Percentiles rank a stretch among this genome's conserved stretches.
Conservation (phyloP, 331 rosid genomes). For the Cydonia oblonga region DNA sequence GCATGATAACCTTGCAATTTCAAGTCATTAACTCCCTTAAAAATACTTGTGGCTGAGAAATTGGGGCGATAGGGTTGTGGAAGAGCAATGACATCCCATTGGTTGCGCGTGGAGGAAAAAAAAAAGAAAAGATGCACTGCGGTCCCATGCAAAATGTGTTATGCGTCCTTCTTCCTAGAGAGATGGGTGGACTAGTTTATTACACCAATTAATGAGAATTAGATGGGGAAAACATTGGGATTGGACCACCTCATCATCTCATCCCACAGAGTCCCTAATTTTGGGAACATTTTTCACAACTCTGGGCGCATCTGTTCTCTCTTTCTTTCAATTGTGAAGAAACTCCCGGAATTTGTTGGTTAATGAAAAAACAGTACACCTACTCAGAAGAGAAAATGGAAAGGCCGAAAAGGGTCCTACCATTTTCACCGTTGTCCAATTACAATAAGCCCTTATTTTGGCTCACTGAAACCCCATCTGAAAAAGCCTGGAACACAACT, state of each 20-base stretch:
- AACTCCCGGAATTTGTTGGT: too few relatives aligned
- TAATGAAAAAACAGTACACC: too few relatives aligned
- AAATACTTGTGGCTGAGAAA: constrained; percentile 4
- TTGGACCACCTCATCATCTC: constrained; percentile 83
- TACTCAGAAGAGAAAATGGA: too few relatives aligned
- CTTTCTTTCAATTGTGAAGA: neutral
- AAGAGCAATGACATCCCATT: neutral
- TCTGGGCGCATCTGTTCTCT: constrained; percentile 31
- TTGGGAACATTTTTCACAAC: constrained; percentile 36
- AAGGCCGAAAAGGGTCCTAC: neutral
- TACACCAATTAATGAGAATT: constrained; percentile 32
- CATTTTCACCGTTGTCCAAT: neutral
- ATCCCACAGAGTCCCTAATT: constrained; percentile 40
- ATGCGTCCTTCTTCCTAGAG: neutral
- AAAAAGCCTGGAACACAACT: constrained; percentile 58
- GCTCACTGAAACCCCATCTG: constrained; percentile 40
- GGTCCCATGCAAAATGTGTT: constrained; percentile 38
- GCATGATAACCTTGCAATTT: neutral
- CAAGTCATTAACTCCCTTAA: neutral
- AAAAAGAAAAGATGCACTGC: constrained; percentile 20
- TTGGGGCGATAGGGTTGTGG: constrained; percentile 6
- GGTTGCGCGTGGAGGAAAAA: constrained; percentile 47
- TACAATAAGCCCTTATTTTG: neutral
- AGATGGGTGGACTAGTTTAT: constrained; percentile 60
- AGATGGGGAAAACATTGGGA: constrained; percentile 26